phyloP scores from a whole-genome alignment of 306 rosid genomes.

The Abrus pulchellus region DNA sequence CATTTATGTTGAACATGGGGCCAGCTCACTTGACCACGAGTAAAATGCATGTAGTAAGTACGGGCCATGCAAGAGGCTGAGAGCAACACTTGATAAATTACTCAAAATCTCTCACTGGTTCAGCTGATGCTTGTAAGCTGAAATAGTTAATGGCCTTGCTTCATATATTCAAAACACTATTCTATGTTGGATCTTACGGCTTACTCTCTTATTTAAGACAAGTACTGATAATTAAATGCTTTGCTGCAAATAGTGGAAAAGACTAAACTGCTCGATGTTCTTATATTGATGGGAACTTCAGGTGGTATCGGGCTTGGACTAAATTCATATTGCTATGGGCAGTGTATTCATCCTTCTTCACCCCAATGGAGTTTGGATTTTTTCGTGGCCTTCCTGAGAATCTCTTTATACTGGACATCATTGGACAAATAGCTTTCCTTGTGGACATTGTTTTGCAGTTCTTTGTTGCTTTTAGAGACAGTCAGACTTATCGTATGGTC shows the following conservation, averaged over 20 bases:
- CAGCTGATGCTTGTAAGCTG: background rate
- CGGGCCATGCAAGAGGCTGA: background rate
- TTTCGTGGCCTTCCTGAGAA: constrained; percentile 80
- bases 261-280: constrained; percentile 18
- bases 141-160: background rate
- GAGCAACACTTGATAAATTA: background rate
- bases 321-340: constrained; percentile 94
- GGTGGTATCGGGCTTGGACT: constrained; percentile 84
- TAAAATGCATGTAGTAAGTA: background rate
- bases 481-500: constrained; percentile 82
- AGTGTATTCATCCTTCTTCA: constrained; percentile 95
- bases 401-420: constrained; percentile 78
- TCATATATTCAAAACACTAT: background rate
- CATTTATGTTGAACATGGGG: background rate
- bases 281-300: constrained; percentile 51
- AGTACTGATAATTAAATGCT: background rate
- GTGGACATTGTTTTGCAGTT: constrained; percentile 80
- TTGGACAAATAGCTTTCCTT: constrained; percentile 85
- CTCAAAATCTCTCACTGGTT: background rate
- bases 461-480: constrained; percentile 83
- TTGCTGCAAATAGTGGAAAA: background rate
- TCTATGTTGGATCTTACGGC: background rate
- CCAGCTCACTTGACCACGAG: background rate
- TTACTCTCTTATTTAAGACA: constrained; percentile 11
- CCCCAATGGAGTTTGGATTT: constrained; percentile 96